Conservation (phyloP, 192 early-diverging fungal species). For the Coemansia sp. region DNA sequence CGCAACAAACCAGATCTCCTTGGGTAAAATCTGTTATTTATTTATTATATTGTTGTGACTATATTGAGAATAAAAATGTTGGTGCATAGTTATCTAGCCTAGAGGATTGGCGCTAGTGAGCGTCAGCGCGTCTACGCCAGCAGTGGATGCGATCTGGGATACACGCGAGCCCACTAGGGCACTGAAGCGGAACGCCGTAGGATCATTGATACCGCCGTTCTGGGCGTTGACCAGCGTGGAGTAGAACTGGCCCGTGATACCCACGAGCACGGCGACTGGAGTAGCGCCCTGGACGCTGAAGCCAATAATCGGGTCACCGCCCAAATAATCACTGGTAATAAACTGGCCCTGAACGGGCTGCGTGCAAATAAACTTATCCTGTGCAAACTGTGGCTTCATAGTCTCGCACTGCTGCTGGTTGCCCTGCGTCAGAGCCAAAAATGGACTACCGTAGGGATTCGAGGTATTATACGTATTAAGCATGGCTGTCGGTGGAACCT, state of each 20-base stretch:
- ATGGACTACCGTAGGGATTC: conserved; percentile 17
- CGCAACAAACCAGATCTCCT: conserved; percentile 45
- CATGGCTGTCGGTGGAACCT: background rate
- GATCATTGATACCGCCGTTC: conserved; percentile 30
- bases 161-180: conserved; percentile 29
- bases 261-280: conserved; percentile 34
- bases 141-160: conserved; percentile 18
- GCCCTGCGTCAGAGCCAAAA: conserved; percentile 33
- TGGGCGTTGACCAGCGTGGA: conserved; percentile 26
- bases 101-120: conserved; percentile 26
- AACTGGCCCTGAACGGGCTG: conserved; percentile 40
- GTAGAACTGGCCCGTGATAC: conserved; percentile 44
- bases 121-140: conserved; percentile 19
- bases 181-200: conserved; percentile 43
- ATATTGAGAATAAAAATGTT: background rate
- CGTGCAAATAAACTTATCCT: conserved; percentile 31
- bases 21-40: background rate
- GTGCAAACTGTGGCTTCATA: conserved; percentile 18
- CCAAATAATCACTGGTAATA: conserved; percentile 33
- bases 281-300: conserved; percentile 24
- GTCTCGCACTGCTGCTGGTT: conserved; percentile 20
- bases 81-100: background rate
- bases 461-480: conserved; percentile 35
- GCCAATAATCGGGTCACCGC: conserved; percentile 50
- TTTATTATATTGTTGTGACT: background rate